Evolutionary conservation across 371 early-diverging fungal genomes (phyloP).

Genomic region (Mucor mucedo): DNA sequence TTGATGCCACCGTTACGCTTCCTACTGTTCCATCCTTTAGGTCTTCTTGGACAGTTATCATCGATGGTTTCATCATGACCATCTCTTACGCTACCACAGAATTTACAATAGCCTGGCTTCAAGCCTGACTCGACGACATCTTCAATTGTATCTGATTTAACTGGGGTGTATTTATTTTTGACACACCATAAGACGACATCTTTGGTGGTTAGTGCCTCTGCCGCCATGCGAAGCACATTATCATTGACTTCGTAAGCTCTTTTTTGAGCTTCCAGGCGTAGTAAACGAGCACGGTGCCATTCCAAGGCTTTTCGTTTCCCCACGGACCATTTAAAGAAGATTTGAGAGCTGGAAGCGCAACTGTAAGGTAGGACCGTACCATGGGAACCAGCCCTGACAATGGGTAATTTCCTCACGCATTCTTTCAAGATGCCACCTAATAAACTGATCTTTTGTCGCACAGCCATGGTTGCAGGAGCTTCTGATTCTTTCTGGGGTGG

Average conservation of each 20-base stretch:
- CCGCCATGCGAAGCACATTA: conserved; percentile 38
- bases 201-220: conserved; percentile 41
- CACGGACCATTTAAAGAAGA: conserved; percentile 40
- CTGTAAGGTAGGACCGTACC: conserved; percentile 35
- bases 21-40: conserved; percentile 40
- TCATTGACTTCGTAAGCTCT: conserved; percentile 37
- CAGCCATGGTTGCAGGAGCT: conserved; percentile 10
- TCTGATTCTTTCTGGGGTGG: conserved; percentile 4
- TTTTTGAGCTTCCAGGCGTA: conserved; percentile 42
- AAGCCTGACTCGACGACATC: conserved; percentile 13
- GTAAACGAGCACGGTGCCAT: conserved; percentile 50
- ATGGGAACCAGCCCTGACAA: conserved; percentile 40
- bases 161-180: conserved; percentile 39
- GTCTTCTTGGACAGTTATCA: conserved; percentile 39
- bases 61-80: conserved; percentile 26
- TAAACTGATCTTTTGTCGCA: conserved; percentile 43
- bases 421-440: conserved; percentile 43
- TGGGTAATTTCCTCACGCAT: conserved; percentile 33
- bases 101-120: conserved; percentile 40
- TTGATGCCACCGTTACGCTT: conserved; percentile 35
- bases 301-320: conserved; percentile 51
- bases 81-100: conserved; percentile 45
- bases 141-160: conserved; percentile 23
- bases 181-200: conserved; percentile 50
- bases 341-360: conserved; percentile 35